Base-by-base conservation (phyloP, 805 yeast species). In the Hyphopichia homilentoma region DNA sequence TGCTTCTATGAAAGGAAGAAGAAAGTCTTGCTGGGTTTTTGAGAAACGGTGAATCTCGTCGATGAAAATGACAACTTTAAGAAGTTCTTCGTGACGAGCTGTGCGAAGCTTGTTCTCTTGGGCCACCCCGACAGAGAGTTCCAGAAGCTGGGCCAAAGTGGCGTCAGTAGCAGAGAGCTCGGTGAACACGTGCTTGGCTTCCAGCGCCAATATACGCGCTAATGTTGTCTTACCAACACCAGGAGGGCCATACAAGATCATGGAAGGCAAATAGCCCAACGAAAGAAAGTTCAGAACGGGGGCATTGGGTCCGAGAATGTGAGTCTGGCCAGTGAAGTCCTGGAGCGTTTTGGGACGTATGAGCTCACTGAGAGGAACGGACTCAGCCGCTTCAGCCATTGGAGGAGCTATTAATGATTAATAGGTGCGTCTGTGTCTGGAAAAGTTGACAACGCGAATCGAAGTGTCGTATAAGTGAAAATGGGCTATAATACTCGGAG, bases 211-310 rank as follows among this genome's bases (percentile, higher is more conserved):
- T 21, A 81, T 71, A 25, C 72, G 44, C 0, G 95, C 93, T 17
- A 93, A 52, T 0, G 96, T 82, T 0, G 98, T 93, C 52, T 93
- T 93, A 68, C 93, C 90, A 3, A 87, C 89, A 0, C 98, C 98
- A 2, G 97, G 95, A 1, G 95, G 95, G 0, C 99, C 99, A 84
- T 93, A 84, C 4, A 93, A 60, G 2, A 93, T 77, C 77, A 93
- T 70, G 0, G 96, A 87, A 1, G 97, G 97, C 6, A 84, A 64
- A 29, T 68, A 64, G n/a, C 81, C 76, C 57, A 72, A 59, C 22
- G 71, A 68, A 2, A 89, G 67, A 39, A 84, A 84, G 27, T 79
- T 79, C 17, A 77, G 61, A 2, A 90, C 59, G 3, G 80, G 64
- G 1, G 96, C 95, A 6, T 68, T 64, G 2, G 61, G 57, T 0